A percentile compares a stretch with the other conserved stretches of the same genome.
phyloP scores from a whole-genome alignment of 345 rosid genomes.

The Balakata baccata region DNA sequence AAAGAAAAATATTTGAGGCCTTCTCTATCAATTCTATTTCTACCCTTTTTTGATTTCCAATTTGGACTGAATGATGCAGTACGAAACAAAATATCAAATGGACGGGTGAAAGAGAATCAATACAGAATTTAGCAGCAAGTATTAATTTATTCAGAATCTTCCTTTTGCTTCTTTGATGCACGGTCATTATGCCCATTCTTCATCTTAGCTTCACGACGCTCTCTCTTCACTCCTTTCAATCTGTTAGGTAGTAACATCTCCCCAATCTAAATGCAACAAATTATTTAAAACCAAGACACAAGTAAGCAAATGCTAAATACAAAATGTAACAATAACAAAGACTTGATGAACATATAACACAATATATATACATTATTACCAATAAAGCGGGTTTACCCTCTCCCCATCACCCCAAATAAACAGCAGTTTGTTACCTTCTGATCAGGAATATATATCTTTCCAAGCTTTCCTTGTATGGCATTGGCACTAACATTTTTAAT shows the following conservation, averaged over 20 bases:
- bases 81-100: background rate
- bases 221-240: slow-evolving; percentile 90
- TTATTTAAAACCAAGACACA: background rate
- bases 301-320: background rate
- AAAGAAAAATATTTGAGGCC: background rate
- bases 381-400: background rate
- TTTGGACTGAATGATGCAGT: background rate
- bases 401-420: too few species aligned
- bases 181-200: slow-evolving; percentile 35
- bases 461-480: slow-evolving; percentile 57
- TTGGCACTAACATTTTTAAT: slow-evolving; percentile 68
- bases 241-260: slow-evolving; percentile 56
- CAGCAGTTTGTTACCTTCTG: slow-evolving; percentile 58
- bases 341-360: background rate
- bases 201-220: slow-evolving; percentile 72
- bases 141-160: slow-evolving; percentile 39
- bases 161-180: slow-evolving; percentile 59
- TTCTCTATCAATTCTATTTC: background rate
- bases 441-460: slow-evolving; percentile 85
- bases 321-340: background rate
- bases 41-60: slow-evolving; percentile 5
- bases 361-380: background rate
- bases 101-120: background rate
- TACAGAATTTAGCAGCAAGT: background rate
- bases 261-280: slow-evolving; percentile 40